Evolutionary conservation across 2,329 filamentous ascomycete genomes (phyloP).

Genomic region (Trichoderma brevicompactum): DNA sequence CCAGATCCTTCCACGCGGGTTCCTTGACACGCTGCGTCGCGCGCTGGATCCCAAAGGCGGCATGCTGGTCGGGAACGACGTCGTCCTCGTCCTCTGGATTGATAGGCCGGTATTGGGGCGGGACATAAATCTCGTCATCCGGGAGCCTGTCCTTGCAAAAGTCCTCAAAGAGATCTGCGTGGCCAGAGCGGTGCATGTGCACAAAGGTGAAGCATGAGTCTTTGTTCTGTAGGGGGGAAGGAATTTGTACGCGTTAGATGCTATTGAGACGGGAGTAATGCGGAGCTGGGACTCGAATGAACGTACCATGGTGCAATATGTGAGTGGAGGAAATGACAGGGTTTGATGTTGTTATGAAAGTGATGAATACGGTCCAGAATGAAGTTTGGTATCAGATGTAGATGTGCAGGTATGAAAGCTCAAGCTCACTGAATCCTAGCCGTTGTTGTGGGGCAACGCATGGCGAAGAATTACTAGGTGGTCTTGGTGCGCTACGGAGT

Average conservation of each 20-base stretch:
- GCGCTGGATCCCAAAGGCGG: slow-evolving; percentile 82
- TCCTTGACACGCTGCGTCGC: slow-evolving; percentile 74
- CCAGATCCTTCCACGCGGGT: slow-evolving; percentile 78
- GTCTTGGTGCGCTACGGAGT: no score
- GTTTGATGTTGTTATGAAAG: neutral
- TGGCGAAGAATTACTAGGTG: no score
- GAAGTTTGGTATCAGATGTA: no score
- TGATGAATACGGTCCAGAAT: neutral
- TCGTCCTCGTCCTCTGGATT: slow-evolving; percentile 90
- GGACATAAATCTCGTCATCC: slow-evolving; percentile 82
- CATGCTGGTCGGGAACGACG: slow-evolving; percentile 85
- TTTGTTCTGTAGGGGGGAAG: slow-evolving; percentile 59
- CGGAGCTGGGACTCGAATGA: neutral
- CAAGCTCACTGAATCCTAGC: neutral
- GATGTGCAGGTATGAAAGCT: neutral
- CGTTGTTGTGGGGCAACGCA: neutral
- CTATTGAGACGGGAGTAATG: neutral
- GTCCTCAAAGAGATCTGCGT: slow-evolving; percentile 80
- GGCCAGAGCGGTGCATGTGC: slow-evolving; percentile 72
- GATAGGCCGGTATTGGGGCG: slow-evolving; percentile 76
- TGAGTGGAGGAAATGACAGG: neutral
- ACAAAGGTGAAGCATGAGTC: slow-evolving; percentile 76
- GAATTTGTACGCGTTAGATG: neutral
- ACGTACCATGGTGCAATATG: slow-evolving; percentile 14
- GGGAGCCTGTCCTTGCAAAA: slow-evolving; percentile 72